Evolutionary conservation across 495 filamentous ascomycete genomes (phyloP), one percentile per base, ranked within the genome.

Genomic region (Aspergillus sparsus): DNA sequence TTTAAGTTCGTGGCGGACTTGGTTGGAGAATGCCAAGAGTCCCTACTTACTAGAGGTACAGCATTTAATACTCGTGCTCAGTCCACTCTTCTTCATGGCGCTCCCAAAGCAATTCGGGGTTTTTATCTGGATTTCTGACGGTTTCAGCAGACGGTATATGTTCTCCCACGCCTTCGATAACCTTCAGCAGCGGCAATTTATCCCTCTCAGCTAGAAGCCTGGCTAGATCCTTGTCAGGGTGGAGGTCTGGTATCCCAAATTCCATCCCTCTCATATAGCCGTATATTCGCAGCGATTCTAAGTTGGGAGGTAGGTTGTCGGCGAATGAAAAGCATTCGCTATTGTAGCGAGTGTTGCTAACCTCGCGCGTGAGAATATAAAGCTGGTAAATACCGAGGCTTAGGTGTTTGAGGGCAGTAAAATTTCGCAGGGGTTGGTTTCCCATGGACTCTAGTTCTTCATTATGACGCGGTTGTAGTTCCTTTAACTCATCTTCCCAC

Each of bases 201-300:
- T 47, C 45, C 9, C 18, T 47, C 16, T 47, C 44, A 7, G 44
- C 44, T 15, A 47, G 12, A 47, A 47, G 18, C 16, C 18, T 47
- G 12, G 45, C 13, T 13, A 47, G 13, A 18, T 47, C 12, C 12
- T 18, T 12, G 18, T 47, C 45, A 9, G 16, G 9, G 45, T 21
- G 16, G 11, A 47, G 9, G 12, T 18, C 45, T 9, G 45, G 45
- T 9, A 9, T 4, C 12, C 16, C 16, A 12, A 4, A 47, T 15
- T 47, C 16, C 45, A 15, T 47, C 18, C 16, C 45, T 21, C 18
- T 47, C 11, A 7, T 16, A 18, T 47, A 47, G 18, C 44, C 44
- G 16, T 47, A 47, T 47, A 47, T 47, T 15, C 16, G 11, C 44
- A 47, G 16, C 7, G 44, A 47, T 47, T 47, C 44, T 15, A 47